phyloP scores from a whole-genome alignment of 1,139 yeast genomes.

The Yamadazyma taylorii region DNA sequence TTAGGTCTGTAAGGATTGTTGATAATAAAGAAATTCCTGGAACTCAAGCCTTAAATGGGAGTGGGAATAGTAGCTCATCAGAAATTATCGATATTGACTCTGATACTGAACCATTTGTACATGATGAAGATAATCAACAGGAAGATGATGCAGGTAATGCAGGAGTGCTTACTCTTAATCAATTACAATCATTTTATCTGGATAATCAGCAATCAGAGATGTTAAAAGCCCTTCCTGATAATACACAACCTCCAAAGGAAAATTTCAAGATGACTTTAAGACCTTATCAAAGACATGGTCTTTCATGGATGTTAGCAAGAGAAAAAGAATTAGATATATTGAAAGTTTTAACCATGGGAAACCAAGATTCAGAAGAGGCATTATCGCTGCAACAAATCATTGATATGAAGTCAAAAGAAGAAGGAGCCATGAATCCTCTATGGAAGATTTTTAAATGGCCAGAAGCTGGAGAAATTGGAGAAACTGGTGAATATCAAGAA shows the following conservation, averaged over 20 bases:
- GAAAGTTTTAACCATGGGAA: conserved; percentile 29
- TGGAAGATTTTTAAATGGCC: conserved; percentile 89
- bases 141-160: too few relatives aligned
- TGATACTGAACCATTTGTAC: conserved; percentile 10
- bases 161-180: conserved; percentile 57
- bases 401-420: conserved; percentile 30
- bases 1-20: conserved; percentile 18
- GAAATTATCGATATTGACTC: conserved; percentile 3
- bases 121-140: conserved; percentile 20
- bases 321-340: conserved; percentile 53
- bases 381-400: conserved; percentile 31
- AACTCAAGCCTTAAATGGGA: conserved; percentile 2
- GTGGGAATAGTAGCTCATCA: conserved; percentile 2
- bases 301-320: conserved; percentile 77
- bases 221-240: conserved; percentile 56
- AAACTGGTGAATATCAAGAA: conserved; percentile 10
- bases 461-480: conserved; percentile 29
- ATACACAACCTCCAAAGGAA: conserved; percentile 53
- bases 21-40: conserved; percentile 8
- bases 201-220: conserved; percentile 58
- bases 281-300: conserved; percentile 75
- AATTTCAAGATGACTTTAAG: conserved; percentile 60
- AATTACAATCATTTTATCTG: conserved; percentile 71
- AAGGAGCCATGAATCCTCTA: conserved; percentile 75
- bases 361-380: conserved; percentile 11